phyloP scores from a whole-genome alignment of 805 yeast genomes.

The Sporopachydermia lactativora region DNA sequence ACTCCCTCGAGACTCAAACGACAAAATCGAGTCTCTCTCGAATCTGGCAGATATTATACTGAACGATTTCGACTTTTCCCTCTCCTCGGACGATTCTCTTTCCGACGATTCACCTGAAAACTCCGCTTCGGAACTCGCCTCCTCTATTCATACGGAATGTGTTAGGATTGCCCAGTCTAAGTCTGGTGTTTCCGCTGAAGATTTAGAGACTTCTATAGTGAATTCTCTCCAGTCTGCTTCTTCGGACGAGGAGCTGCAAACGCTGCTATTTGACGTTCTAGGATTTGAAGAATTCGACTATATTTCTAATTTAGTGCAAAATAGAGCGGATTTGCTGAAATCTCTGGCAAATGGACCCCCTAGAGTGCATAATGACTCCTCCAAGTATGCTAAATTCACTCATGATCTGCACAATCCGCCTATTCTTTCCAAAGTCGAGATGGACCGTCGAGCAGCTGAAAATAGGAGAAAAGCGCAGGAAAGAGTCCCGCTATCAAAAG shows the following conservation, averaged over 20 bases:
- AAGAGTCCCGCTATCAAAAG: conserved; percentile 30
- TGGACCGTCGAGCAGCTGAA: conserved; percentile 35
- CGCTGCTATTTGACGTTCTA: conserved; percentile 58
- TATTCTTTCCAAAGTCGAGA: conserved; percentile 38
- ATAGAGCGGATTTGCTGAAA: conserved; percentile 14
- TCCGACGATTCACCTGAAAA: too few relatives aligned
- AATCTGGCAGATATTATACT: too few relatives aligned
- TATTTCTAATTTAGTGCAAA: conserved; percentile 45
- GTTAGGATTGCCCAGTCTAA: conserved; percentile 22
- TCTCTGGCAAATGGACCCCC: conserved; percentile 4
- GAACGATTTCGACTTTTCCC: too few relatives aligned
- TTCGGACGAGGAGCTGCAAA: conserved; percentile 51
- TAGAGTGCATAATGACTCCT: neutral
- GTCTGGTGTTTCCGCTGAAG: conserved; percentile 22
- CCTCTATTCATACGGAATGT: too few relatives aligned
- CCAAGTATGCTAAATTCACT: neutral
- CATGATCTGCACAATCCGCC: neutral
- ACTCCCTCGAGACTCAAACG: too few relatives aligned
- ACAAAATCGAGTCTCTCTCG: too few relatives aligned
- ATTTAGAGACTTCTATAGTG: conserved; percentile 17
- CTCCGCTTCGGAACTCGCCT: too few relatives aligned
- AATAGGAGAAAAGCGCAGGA: conserved; percentile 37
- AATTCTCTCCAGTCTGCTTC: conserved; percentile 21
- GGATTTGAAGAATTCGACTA: conserved; percentile 83
- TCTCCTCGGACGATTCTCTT: too few relatives aligned